Evolutionary conservation across 140 eudicot genomes (phyloP), one percentile per base, ranked within the genome.

Genomic region (Flaveria floridana): DNA sequence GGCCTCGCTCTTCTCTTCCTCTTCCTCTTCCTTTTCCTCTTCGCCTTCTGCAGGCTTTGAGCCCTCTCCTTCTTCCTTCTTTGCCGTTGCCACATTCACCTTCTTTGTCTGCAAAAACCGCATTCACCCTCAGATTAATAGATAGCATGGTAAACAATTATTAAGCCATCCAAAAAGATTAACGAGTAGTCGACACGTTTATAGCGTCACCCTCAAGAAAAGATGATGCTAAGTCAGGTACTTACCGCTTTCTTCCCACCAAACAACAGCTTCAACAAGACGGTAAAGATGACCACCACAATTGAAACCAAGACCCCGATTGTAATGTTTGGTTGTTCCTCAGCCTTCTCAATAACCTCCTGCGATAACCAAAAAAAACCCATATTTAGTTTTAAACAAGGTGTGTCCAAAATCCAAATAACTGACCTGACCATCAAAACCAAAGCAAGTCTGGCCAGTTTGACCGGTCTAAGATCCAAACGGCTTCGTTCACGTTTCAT

Each of bases 341-440:
- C 97, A 2, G 95, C 95, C 82, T 88, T 86, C 83, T 86, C 97
- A 82, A 91, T 75, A 18, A 91, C 76, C 52, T 86, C 97, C 97
- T 91, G 85, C 87, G 72, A 61, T 58, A 71, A 59, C 46, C 52
- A 5, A 23, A 42, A 16, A 44, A 28, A 34, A 0, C 41, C 14
- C 1, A 20, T 0, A 37, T 12, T 56, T 23, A 59, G 9, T 61
- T 6, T 18, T 34, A 16, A 7, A 25, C 34, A 64, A 28, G 34
- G 34, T 28, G 34, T 28, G 34, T 28, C 34, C 34, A 28, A 28
- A 28, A 2, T 28, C 34, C 34, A 28, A 28, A 28, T 28, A 28
- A 28, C 4, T 28, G 34, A 28, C 34, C 34, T 28, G 34, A 28
- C 34, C 34, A 28, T 28, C 34, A 34, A 50, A 39, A 37, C 16